Evolutionary conservation across 208 protist genomes (phyloP), one percentile per base, ranked within the genome.

Genomic region (Leishmania martiniquensis): DNA sequence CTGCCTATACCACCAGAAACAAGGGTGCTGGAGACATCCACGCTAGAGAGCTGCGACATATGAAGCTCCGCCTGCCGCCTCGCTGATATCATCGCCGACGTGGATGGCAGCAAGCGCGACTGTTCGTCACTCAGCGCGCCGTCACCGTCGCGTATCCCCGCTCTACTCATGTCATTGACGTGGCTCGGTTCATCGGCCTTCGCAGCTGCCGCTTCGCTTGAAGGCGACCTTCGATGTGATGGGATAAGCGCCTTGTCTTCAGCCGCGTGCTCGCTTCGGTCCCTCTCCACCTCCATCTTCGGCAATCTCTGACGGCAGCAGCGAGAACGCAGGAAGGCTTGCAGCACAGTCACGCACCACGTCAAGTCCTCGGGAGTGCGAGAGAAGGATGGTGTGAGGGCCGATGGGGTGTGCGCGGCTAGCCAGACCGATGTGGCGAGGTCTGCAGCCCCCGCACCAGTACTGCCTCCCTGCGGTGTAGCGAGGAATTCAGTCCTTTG

Each of bases 331-430:
- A 76, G 39, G 25, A 76, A 76, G 25, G 55, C 57, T 32, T 76
- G 72, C 57, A 76, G 15, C 42, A 76, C 59, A 2, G 72, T 76
- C 6, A 52, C 59, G 62, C 72, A 76, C 72, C 72, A 67, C 6
- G 72, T 67, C 72, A 76, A 52, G 57, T 76, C 72, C 4, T 44
- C 55, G 54, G 72, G 72, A 34, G 32, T 52, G 15, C 72, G 72
- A 44, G 59, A 54, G 22, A 39, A 45, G 25, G 29, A 68, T 29
- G 54, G 42, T 20, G 44, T 76, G 37, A 25, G 44, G 39, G 13
- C 44, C n/a, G 37, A 32, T 15, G 55, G 39, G 17, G 29, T 49
- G 29, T 42, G 59, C 34, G 55, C 42, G 37, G 72, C 15, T 44
- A 42, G 57, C 29, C 57, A 67, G 6, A 44, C 52, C 17, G 22